Evolutionary conservation across 208 protist species (phyloP).

Genomic region (Trypanosoma caninum): DNA sequence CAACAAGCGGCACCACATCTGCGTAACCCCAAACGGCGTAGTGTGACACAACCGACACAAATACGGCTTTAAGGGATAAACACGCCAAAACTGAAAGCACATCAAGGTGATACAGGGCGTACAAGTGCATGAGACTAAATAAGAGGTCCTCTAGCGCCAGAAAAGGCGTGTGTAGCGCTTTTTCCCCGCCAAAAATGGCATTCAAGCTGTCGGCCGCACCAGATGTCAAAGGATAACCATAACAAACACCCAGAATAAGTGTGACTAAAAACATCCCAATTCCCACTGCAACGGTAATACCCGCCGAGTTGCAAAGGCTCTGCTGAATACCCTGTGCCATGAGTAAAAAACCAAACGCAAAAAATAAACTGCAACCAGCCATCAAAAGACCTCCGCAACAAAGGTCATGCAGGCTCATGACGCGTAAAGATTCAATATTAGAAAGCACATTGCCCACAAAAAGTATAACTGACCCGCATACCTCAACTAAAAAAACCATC

Average conservation of each 20-base stretch:
- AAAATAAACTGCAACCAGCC: constrained; percentile 15
- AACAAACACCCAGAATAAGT: constrained; percentile 11
- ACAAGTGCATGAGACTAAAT: constrained; percentile 18
- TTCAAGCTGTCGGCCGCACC: constrained; percentile 1
- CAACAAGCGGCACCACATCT: neutral
- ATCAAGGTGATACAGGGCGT: constrained; percentile 16
- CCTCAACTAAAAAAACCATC: constrained; percentile 22
- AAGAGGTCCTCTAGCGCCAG: constrained; percentile 12
- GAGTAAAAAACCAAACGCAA: constrained; percentile 13
- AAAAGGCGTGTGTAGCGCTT: constrained; percentile 8
- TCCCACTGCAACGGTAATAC: constrained; percentile 12
- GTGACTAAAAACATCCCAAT: constrained; percentile 6
- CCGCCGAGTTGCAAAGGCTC: neutral
- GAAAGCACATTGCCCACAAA: constrained; percentile 21
- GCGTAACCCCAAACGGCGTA: constrained; percentile 10
- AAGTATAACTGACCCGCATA: constrained; percentile 6
- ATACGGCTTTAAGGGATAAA: constrained; percentile 15
- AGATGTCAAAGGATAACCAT: constrained; percentile 8
- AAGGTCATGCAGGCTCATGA: neutral
- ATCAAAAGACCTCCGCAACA: constrained; percentile 20
- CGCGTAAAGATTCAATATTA: constrained; percentile 14
- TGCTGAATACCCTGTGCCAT: constrained; percentile 9
- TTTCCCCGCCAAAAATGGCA: constrained; percentile 3
- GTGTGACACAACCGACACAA: constrained; percentile 13
- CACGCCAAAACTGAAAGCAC: constrained; percentile 23